Evolutionary conservation across 2,329 filamentous ascomycete species (phyloP), one percentile per base, ranked within the genome.

Genomic region (Penicillium crustosum): DNA sequence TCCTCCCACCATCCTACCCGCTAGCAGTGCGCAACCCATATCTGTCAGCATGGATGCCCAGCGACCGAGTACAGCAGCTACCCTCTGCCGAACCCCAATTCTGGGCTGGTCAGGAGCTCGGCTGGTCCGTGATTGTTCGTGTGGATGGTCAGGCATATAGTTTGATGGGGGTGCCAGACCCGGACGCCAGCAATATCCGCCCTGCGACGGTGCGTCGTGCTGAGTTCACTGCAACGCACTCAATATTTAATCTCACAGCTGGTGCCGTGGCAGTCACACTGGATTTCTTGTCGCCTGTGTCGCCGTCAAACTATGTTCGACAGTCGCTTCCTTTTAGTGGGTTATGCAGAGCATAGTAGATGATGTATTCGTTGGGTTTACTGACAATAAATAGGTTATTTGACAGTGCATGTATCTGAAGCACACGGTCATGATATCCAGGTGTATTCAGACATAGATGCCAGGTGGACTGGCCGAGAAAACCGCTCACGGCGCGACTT

Each of bases 241-340:
- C 75, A 5, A 61, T 73, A 5, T 79, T 79, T 56, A 72, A 65
- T 7, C 66, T 79, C 13, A 67, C 64, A 36, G 77, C 77, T 17
- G 75, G 75, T 0, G 36, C 64, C 13, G 71, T 71, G 7, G 68
- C 53, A 12, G 66, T 79, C 36, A 72, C 66, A 0, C 59, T 80
- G 33, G 77, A 79, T 58, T 79, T 79, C 59, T 75, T 79, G 57
- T 79, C 77, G 15, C 78, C 77, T 0, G 73, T 79, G 5, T 76
- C 75, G 4, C 76, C 77, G 3, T 70, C 70, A 1, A 72, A 79
- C 60, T 75, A 77, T 56, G 51, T 75, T 5, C 72, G 77, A 17
- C 77, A 80, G 54, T 79, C 76, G 9, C 69, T 79, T 49, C 78
- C 78, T 35, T 79, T 78, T 61, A 72, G 72, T 73, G 66, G 61